Conservation (phyloP, 2,329 filamentous ascomycete genomes). For the Teratosphaeria viscida region DNA sequence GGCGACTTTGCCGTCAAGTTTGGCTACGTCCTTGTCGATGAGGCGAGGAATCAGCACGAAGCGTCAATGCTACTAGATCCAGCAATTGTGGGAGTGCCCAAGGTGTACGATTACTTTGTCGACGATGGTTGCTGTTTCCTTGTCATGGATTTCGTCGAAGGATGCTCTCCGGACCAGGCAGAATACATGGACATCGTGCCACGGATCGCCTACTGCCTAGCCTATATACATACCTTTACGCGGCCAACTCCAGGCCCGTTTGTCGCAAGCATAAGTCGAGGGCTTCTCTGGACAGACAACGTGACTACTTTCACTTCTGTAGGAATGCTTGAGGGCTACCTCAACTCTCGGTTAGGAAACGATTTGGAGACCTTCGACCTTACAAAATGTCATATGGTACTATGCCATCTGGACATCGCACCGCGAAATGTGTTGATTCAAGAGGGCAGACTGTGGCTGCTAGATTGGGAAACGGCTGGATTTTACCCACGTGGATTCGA, state of each 20-base stretch:
- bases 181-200: no score
- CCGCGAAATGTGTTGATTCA: neutral
- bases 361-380: neutral
- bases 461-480: neutral
- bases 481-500: neutral
- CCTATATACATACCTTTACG: no score
- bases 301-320: neutral
- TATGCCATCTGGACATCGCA: neutral
- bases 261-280: no score
- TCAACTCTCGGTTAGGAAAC: neutral
- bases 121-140: no score
- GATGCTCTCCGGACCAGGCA: no score
- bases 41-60: neutral
- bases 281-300: neutral
- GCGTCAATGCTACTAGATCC: no score
- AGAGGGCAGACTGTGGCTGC: neutral
- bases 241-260: no score
- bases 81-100: no score
- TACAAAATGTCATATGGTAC: neutral
- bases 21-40: neutral
- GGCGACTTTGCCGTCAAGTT: neutral
- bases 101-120: no score
- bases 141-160: no score
- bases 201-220: no score
- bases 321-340: neutral